Evolutionary conservation across 148 eudicot genomes (phyloP).

Genomic region (Fagopyrum homotropicum): DNA sequence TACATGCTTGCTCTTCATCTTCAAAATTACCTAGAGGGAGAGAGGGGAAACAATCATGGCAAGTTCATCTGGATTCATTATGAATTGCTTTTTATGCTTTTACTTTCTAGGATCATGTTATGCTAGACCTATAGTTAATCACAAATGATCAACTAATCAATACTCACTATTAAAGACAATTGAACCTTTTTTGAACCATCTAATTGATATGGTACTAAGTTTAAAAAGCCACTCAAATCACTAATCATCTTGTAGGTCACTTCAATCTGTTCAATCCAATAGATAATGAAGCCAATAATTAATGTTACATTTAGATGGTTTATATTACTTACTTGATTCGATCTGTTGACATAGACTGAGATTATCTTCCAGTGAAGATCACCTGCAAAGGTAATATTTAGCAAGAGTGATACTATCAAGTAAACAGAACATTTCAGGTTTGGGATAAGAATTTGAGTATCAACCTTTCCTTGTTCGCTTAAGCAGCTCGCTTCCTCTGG

Average conservation of each 20-base stretch:
- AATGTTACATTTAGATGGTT: background rate
- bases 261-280: background rate
- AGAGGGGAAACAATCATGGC: constrained; percentile 18
- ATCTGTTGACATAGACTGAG: constrained; percentile 75
- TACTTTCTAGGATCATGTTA: constrained; percentile 19
- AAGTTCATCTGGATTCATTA: constrained; percentile 21
- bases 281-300: background rate
- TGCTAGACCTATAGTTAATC: constrained; percentile 14
- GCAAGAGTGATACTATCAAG: background rate
- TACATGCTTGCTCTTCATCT: constrained; percentile 95
- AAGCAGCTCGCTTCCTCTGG: constrained; percentile 73
- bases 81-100: constrained; percentile 22
- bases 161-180: background rate
- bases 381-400: constrained; percentile 33
- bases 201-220: background rate
- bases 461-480: constrained; percentile 90
- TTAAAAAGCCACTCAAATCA: background rate
- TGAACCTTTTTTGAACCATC: constrained; percentile 6
- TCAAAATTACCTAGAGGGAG: constrained; percentile 67
- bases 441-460: background rate
- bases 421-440: background rate
- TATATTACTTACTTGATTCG: constrained; percentile 47
- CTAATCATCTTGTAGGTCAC: constrained; percentile 4
- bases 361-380: constrained; percentile 97
- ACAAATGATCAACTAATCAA: constrained; percentile 30